Conservation (phyloP, 164 flowering plant genomes). For the Nelumbo lutea region DNA sequence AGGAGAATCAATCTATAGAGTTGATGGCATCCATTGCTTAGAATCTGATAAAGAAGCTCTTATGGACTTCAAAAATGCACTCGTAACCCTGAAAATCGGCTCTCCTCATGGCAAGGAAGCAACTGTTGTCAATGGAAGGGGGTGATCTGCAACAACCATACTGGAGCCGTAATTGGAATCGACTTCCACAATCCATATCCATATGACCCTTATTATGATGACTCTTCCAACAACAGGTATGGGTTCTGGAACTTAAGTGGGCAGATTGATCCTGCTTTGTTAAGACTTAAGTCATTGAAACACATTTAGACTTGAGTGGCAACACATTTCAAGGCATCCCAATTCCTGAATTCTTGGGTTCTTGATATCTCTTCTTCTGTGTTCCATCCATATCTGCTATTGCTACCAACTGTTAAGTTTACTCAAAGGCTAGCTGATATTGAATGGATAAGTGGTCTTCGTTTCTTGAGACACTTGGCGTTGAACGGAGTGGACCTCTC, state of each 20-base stretch:
- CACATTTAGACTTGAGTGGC: constrained; percentile 24
- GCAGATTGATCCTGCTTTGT: no score
- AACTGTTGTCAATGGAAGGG: no score
- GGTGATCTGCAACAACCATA: not conserved
- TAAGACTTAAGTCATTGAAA: constrained; percentile 19
- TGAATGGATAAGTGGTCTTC: constrained; percentile 21
- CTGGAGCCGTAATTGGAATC: constrained; percentile 21
- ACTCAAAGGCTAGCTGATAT: constrained; percentile 5
- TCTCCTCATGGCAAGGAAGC: no score
- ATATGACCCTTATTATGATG: not conserved
- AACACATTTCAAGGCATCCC: constrained; percentile 22
- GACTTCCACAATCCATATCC: constrained; percentile 25
- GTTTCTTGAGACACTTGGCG: constrained; percentile 14
- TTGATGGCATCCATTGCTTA: constrained; percentile 8
- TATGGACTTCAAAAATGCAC: constrained; percentile 12
- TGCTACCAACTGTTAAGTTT: no score
- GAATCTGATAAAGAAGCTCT: constrained; percentile 23
- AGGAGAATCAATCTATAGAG: constrained; percentile 1
- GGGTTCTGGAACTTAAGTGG: not conserved
- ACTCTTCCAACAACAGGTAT: constrained; percentile 12
- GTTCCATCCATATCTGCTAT: not conserved
- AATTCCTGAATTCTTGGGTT: constrained; percentile 29
- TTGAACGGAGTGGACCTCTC: constrained; percentile 22
- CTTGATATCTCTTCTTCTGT: constrained; percentile 18
- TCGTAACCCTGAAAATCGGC: no score